phyloP scores from a whole-genome alignment of 1,139 yeast genomes.

The Nakaseomyces bracarensis region DNA sequence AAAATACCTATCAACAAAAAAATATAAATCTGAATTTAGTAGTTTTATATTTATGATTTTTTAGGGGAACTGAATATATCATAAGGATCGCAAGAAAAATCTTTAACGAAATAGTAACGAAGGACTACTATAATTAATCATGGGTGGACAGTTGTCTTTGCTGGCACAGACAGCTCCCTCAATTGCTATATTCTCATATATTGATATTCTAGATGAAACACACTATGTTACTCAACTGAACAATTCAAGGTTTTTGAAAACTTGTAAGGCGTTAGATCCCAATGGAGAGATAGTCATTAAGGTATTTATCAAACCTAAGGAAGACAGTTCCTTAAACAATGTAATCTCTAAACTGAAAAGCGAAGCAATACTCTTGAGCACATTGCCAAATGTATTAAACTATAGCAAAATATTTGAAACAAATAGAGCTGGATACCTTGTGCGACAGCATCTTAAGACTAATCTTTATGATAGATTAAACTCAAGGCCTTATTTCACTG shows the following conservation, averaged over 20 bases:
- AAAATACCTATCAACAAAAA: too few relatives aligned
- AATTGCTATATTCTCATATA: constrained; percentile 82
- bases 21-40: too few relatives aligned
- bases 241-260: constrained; percentile 76
- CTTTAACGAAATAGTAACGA: too few relatives aligned
- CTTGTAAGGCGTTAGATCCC: constrained; percentile 66
- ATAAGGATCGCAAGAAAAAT: too few relatives aligned
- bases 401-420: constrained; percentile 74
- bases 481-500: constrained; percentile 77
- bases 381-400: constrained; percentile 58
- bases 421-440: constrained; percentile 82
- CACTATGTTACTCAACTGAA: constrained; percentile 66
- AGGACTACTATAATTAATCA: too few relatives aligned
- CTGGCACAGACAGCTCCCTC: constrained; percentile 89
- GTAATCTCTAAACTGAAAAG: constrained; percentile 21
- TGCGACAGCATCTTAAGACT: constrained; percentile 70
- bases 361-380: constrained; percentile 34
- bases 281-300: constrained; percentile 71
- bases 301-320: constrained; percentile 68
- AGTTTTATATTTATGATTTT: too few relatives aligned
- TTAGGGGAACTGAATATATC: neutral
- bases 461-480: constrained; percentile 82
- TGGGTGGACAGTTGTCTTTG: constrained; percentile 84
- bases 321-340: constrained; percentile 33
- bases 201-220: constrained; percentile 64